Base-by-base conservation (phyloP, 768 basidiomycete species). In the Grammothele lineata region DNA sequence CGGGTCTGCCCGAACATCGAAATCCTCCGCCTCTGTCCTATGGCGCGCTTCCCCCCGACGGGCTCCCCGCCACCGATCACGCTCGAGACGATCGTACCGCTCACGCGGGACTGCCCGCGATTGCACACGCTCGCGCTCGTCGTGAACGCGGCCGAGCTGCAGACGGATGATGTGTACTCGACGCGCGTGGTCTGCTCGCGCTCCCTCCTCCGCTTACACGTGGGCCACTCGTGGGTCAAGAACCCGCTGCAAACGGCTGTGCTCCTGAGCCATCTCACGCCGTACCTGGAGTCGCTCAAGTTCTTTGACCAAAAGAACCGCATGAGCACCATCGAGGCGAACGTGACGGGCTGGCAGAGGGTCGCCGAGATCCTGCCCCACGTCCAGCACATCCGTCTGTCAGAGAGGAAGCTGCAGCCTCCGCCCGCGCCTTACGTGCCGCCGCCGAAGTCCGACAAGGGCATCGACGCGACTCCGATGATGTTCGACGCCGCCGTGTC, bases 241-340 rank as follows among this genome's bases (percentile, higher is more conserved):
- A 84, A 89, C 56, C 76, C 82, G n/a, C 73, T 90, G 47, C 80
- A 81, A 48, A 70, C 78, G 18, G 74, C 85, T 23, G 80, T 89
- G 56, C 73, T 85, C 47, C 73, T 90, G 51, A 89, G 87, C 64
- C 87, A 90, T 62, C 66, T 90, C 43, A 78, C 82, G n/a, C 86
- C 87, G 32, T 69, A 72, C 58, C 70, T 87, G 37, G 85, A 88
- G 59, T 70, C 66, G 22, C 63, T 90, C 42, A 85, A 81, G 63
- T 88, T 78, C 78, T 88, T 87, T 72, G 79, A 83, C 57, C 85
- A 87, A 58, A 84, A 82, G 65, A 87, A 79, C 56, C 73, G 86
- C n/a, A 73, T 77, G 0, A 83, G 84, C 4, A 83, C 73, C 55
- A 70, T 81, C 40, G 87, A 90, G 61, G 69, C 72, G 25, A 80